A percentile compares a stretch with the other conserved stretches of the same genome.
Evolutionary conservation across 2,329 filamentous ascomycete genomes (phyloP).

Genomic region (Zymoseptoria tritici): DNA sequence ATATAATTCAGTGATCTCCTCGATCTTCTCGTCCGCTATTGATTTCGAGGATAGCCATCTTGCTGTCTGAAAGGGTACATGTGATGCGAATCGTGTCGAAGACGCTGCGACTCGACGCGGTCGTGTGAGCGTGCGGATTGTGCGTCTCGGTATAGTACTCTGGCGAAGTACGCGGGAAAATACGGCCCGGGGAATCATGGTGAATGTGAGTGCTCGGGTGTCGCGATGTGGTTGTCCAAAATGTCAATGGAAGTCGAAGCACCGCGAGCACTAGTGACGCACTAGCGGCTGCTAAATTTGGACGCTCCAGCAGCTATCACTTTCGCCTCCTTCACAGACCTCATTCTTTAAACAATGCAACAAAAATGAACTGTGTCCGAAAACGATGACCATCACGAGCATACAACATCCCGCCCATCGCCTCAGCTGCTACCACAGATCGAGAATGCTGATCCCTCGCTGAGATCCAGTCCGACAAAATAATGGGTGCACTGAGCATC

Average conservation of each 20-base stretch:
- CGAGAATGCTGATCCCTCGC: slow-evolving; percentile 7
- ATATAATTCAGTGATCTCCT: slow-evolving; percentile 37
- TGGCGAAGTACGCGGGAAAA: slow-evolving; percentile 15
- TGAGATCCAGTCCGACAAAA: slow-evolving; percentile 4
- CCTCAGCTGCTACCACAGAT: slow-evolving; percentile 2
- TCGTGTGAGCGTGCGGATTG: slow-evolving; percentile 14
- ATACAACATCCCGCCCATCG: neutral
- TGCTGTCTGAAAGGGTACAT: slow-evolving; percentile 17
- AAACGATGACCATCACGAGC: slow-evolving; percentile 1
- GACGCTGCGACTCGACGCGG: slow-evolving; percentile 4
- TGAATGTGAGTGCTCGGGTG: neutral
- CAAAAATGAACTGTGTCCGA: neutral
- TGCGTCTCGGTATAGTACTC: slow-evolving; percentile 10
- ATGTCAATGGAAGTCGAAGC: neutral
- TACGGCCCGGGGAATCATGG: slow-evolving; percentile 18
- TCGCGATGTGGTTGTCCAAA: neutral
- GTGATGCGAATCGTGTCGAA: slow-evolving; percentile 18
- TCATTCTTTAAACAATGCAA: neutral
- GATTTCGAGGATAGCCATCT: slow-evolving; percentile 25
- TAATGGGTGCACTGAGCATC: slow-evolving; percentile 38
- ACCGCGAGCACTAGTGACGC: neutral
- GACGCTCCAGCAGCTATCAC: neutral
- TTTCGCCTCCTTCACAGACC: neutral
- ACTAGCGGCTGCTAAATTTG: neutral
- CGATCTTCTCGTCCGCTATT: slow-evolving; percentile 32